Evolutionary conservation across 2,329 filamentous ascomycete genomes (phyloP).

Genomic region (Ceratocystis cacaofunesta): DNA sequence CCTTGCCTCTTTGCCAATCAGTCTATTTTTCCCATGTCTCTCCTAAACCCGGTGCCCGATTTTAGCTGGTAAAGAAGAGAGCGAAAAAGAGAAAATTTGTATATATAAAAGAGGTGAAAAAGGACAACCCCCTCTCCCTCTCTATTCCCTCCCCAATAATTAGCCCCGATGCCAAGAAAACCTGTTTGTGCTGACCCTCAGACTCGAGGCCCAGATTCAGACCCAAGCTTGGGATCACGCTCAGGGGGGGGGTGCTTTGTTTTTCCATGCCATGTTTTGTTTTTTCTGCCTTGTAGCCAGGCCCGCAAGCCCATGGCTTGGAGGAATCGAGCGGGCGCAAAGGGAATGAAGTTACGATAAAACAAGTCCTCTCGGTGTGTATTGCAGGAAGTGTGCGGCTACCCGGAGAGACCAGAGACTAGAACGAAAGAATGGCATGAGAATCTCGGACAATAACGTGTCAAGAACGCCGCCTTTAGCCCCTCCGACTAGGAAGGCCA

Average conservation of each 20-base stretch:
- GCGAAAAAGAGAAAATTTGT: too few relatives aligned
- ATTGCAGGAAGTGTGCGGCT: not conserved
- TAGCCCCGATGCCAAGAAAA: not conserved
- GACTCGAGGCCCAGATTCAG: not conserved
- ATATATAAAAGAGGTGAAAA: too few relatives aligned
- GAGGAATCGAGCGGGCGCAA: not conserved
- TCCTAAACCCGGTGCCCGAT: too few relatives aligned
- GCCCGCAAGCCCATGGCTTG: not conserved
- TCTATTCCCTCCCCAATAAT: not conserved
- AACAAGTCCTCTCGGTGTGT: not conserved
- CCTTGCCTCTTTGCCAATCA: too few relatives aligned
- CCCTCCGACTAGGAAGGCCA: not conserved
- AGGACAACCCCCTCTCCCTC: not conserved
- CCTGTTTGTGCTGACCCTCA: not conserved
- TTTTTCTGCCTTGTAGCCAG: not conserved
- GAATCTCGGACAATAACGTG: slow-evolving; percentile 1
- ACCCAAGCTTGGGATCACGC: not conserved
- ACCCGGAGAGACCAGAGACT: not conserved
- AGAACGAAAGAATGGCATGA: not conserved
- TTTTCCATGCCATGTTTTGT: not conserved
- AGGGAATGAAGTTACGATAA: not conserved
- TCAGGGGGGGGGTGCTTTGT: not conserved
- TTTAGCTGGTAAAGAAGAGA: too few relatives aligned
- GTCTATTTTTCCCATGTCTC: too few relatives aligned
- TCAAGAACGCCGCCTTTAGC: not conserved